Percentiles rank a stretch among this genome's conserved stretches.
These are phyloP conservation scores for Aspergillus indologenus DNA, from an alignment of 495 filamentous ascomycete species.

Conservation along the genomic window DNA sequence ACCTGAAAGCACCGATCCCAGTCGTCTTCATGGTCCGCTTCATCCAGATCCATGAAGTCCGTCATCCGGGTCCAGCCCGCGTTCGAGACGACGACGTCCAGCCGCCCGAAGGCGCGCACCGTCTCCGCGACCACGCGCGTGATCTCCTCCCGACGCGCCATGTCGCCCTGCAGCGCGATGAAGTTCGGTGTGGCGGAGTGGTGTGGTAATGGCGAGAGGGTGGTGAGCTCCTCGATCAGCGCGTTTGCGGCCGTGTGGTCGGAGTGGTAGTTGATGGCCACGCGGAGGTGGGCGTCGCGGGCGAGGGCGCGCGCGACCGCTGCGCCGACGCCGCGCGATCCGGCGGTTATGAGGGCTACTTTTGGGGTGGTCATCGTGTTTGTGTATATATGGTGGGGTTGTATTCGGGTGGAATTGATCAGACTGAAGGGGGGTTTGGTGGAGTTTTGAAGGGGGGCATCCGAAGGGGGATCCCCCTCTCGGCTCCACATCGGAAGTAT, in stretches of 20 bases:
- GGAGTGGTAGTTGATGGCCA: constrained; percentile 2
- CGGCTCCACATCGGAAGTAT: background rate
- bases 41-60: constrained; percentile 3
- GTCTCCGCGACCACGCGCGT: background rate
- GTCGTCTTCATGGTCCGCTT: constrained; percentile 2
- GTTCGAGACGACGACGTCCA: constrained; percentile 9
- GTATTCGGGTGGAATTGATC: too few relatives aligned
- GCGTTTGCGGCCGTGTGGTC: background rate
- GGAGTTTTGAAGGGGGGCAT: background rate
- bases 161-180: background rate
- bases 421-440: too few relatives aligned
- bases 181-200: background rate
- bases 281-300: background rate
- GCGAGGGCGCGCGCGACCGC: constrained; percentile 1
- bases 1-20: constrained; percentile 5
- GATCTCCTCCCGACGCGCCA: background rate
- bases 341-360: constrained; percentile 5
- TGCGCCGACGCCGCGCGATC: background rate
- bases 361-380: background rate
- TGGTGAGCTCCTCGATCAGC: background rate
- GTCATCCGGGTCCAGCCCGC: constrained; percentile 11
- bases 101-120: background rate
- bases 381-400: too few relatives aligned
- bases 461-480: background rate
- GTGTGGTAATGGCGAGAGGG: background rate